Conservation (phyloP, 2,329 filamentous ascomycete species). For the Penicillium sp. region DNA sequence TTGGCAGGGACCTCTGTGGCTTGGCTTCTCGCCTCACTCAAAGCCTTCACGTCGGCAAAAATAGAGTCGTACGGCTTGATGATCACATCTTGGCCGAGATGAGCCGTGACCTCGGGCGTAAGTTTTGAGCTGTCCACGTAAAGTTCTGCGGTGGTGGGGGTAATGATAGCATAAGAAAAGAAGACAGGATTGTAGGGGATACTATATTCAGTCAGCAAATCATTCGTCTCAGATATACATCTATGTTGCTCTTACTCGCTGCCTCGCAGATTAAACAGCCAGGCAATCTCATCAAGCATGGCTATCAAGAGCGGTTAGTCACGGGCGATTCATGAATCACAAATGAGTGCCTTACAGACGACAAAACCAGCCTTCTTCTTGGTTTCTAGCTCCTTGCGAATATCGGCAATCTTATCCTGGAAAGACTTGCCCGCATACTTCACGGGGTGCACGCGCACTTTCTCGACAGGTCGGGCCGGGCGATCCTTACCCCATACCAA, state of each 20-base stretch:
- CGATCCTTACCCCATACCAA: constrained; percentile 76
- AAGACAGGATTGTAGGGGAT: constrained; percentile 98
- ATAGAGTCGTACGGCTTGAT: constrained; percentile 81
- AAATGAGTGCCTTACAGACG: constrained; percentile 54
- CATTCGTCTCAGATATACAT: neutral
- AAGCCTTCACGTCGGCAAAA: constrained; percentile 69
- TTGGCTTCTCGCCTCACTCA: constrained; percentile 51
- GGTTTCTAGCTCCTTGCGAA: constrained; percentile 89
- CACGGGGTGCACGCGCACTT: constrained; percentile 67
- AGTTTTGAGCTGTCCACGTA: constrained; percentile 84
- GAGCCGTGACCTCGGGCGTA: constrained; percentile 62
- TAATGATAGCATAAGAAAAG: constrained; percentile 92
- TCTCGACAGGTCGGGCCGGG: constrained; percentile 72
- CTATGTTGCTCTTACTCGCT: constrained; percentile 60
- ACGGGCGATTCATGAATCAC: neutral
- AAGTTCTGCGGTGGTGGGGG: constrained; percentile 69
- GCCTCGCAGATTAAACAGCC: constrained; percentile 96
- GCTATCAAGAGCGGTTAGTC: constrained; percentile 40
- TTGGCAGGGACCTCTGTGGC: constrained; percentile 52
- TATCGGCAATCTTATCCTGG: constrained; percentile 75
- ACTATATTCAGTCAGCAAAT: constrained; percentile 33
- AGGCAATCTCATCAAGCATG: constrained; percentile 94
- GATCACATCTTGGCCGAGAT: constrained; percentile 67
- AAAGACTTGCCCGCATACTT: constrained; percentile 80
- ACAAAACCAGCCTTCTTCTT: constrained; percentile 85